Conservation (phyloP, 2,329 filamentous ascomycete genomes). For the Daldinia sp. region DNA sequence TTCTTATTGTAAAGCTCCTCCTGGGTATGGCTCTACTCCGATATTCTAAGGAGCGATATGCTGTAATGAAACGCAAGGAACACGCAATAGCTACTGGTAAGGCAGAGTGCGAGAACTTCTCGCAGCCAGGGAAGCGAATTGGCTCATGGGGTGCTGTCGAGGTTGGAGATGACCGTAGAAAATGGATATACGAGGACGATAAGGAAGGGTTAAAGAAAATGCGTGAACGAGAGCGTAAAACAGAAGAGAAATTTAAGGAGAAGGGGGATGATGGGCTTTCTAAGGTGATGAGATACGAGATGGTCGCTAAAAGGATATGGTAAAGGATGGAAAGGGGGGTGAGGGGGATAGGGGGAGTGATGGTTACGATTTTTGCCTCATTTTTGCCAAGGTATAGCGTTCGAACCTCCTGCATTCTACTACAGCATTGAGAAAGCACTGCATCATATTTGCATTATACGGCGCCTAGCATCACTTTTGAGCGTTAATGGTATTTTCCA, state of each 20-base stretch:
- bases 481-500: slow-evolving; percentile 24
- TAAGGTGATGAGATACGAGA: slow-evolving; percentile 83
- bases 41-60: slow-evolving; percentile 83
- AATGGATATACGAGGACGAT: slow-evolving; percentile 90
- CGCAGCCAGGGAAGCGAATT: slow-evolving; percentile 78
- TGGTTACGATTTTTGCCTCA: background rate
- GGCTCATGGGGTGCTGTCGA: slow-evolving; percentile 90
- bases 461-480: slow-evolving; percentile 26
- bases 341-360: background rate
- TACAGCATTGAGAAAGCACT: slow-evolving; percentile 17
- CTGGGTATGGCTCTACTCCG: slow-evolving; percentile 88
- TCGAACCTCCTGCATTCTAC: background rate
- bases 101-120: slow-evolving; percentile 66
- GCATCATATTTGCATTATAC: slow-evolving; percentile 24
- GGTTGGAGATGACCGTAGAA: slow-evolving; percentile 85
- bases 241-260: slow-evolving; percentile 68
- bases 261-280: slow-evolving; percentile 64
- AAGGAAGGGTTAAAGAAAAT: slow-evolving; percentile 73
- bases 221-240: slow-evolving; percentile 72
- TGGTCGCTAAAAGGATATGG: slow-evolving; percentile 98
- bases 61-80: slow-evolving; percentile 80
- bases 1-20: slow-evolving; percentile 86
- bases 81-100: slow-evolving; percentile 60
- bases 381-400: background rate
- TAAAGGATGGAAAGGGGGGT: slow-evolving; percentile 68